phyloP scores from a whole-genome alignment of 345 rosid genomes.

The Eucalyptus erythrocorys region DNA sequence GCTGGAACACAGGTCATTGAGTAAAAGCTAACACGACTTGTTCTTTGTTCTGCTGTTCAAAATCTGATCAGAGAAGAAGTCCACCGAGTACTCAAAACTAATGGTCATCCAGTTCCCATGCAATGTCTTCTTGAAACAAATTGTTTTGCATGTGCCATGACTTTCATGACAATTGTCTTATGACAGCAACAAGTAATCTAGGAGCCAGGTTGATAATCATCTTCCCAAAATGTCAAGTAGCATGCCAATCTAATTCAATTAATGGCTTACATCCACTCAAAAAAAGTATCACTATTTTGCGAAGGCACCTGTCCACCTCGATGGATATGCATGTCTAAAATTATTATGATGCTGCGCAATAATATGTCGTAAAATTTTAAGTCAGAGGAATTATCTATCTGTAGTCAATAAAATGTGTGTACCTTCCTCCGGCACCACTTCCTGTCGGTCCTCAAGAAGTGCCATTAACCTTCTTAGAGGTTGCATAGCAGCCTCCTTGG shows the following conservation, averaged over 20 bases:
- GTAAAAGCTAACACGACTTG: not conserved
- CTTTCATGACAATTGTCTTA: not conserved
- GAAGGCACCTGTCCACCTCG: not conserved
- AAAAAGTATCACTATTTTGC: not conserved
- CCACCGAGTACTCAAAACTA: not conserved
- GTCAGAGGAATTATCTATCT: not conserved
- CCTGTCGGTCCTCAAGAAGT: conserved; percentile 48
- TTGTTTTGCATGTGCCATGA: not conserved
- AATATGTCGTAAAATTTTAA: not conserved
- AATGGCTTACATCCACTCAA: not conserved
- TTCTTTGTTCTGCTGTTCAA: not conserved
- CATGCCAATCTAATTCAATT: not conserved
- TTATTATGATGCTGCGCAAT: not conserved
- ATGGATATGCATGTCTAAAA: not conserved
- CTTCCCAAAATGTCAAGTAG: not conserved
- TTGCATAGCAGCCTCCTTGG: conserved; percentile 97
- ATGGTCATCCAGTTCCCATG: not conserved
- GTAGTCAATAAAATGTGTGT: not conserved
- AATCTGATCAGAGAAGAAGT: not conserved
- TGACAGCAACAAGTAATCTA: not conserved
- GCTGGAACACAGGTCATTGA: not conserved
- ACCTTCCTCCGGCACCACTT: conserved; percentile 75
- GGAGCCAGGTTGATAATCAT: not conserved
- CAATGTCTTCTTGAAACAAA: not conserved
- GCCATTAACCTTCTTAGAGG: conserved; percentile 74